Percentiles rank a stretch among this genome's conserved stretches.
Conservation (phyloP, 169 alveolate species). For the Plasmodium vinckei region DNA sequence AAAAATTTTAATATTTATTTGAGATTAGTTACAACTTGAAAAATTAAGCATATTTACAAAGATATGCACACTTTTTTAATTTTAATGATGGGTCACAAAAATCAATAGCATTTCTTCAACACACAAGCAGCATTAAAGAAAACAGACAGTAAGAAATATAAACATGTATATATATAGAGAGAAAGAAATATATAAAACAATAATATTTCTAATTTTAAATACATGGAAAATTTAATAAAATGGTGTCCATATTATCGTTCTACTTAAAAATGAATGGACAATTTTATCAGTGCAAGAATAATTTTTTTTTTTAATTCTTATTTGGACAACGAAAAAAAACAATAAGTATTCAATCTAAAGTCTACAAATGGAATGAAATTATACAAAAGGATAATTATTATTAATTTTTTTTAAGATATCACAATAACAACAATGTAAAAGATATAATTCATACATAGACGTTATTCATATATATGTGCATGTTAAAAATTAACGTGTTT, state of each 20-base stretch:
- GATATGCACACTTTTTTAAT: not conserved
- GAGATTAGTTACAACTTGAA: not conserved
- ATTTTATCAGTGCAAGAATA: not conserved
- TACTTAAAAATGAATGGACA: not conserved
- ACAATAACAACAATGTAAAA: too few relatives aligned
- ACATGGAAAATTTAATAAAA: not conserved
- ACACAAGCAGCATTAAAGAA: too few relatives aligned
- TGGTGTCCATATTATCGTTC: not conserved
- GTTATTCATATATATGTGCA: too few relatives aligned
- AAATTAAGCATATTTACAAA: not conserved
- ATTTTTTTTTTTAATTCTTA: not conserved
- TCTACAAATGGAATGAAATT: not conserved
- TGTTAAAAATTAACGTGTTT: too few relatives aligned
- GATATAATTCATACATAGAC: too few relatives aligned
- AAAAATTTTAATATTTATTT: too few relatives aligned
- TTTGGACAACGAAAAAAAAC: not conserved
- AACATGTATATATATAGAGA: too few relatives aligned
- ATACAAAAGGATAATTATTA: not conserved
- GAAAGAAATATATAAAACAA: too few relatives aligned
- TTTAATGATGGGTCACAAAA: too few relatives aligned
- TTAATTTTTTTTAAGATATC: too few relatives aligned
- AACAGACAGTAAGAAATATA: too few relatives aligned
- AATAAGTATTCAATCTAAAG: not conserved
- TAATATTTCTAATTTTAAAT: not conserved
- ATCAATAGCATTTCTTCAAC: too few relatives aligned